phyloP scores from a whole-genome alignment of 108 stramenopile species.

The Cyclotella distinguenda region DNA sequence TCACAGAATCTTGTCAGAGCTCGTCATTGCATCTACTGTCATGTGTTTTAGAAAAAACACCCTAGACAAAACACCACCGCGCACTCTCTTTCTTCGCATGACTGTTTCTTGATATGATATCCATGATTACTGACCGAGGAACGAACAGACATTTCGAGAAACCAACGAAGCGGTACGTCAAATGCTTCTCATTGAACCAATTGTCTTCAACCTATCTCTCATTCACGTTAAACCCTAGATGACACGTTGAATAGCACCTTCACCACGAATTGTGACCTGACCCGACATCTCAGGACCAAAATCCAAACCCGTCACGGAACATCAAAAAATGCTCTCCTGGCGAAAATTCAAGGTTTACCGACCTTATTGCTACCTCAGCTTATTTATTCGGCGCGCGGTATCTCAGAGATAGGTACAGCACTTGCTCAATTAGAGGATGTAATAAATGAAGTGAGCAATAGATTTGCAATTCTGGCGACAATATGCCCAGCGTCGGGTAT shows the following conservation, averaged over 20 bases:
- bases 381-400: slow-evolving; percentile 20
- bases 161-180: slow-evolving; percentile 1
- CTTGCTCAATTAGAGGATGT: slow-evolving; percentile 3
- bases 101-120: slow-evolving; percentile 6
- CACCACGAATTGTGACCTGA: not conserved
- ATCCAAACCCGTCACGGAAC: slow-evolving; percentile 19
- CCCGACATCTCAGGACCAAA: not conserved
- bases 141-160: slow-evolving; percentile 19
- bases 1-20: not conserved
- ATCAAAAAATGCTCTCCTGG: slow-evolving; percentile 21
- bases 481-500: slow-evolving; percentile 17
- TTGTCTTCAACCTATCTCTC: slow-evolving; percentile 26
- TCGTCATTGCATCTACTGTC: not conserved
- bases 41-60: not conserved
- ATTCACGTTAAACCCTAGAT: not conserved
- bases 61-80: slow-evolving; percentile 2
- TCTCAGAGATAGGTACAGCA: slow-evolving; percentile 31
- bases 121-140: slow-evolving; percentile 17
- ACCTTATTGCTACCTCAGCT: slow-evolving; percentile 24
- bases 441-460: slow-evolving; percentile 20
- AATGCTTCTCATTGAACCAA: not conserved
- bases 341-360: slow-evolving; percentile 26
- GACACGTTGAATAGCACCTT: not conserved
- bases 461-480: slow-evolving; percentile 15
- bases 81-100: not conserved